These are phyloP conservation scores for Cercospora nicotianae DNA, from an alignment of 2,329 filamentous ascomycete genomes.

Conservation along the genomic window DNA sequence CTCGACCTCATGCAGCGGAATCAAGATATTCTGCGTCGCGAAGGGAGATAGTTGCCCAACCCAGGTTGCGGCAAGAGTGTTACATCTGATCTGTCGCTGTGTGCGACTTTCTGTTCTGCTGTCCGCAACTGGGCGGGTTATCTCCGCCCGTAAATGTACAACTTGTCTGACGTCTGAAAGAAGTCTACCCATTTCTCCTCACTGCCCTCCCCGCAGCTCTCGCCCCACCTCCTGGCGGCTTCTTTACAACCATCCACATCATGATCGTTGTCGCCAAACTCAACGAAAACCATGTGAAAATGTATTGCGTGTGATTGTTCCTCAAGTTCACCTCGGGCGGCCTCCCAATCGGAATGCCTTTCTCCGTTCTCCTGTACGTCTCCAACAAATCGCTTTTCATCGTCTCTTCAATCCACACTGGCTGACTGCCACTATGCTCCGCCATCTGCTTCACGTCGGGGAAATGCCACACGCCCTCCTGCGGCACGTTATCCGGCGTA, in stretches of 20 bases:
- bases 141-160: neutral
- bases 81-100: no score
- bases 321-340: conserved; percentile 85
- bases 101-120: no score
- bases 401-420: conserved; percentile 94
- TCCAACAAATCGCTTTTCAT: conserved; percentile 82
- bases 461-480: conserved; percentile 87
- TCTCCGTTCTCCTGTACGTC: conserved; percentile 71
- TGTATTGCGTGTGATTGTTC: conserved; percentile 98
- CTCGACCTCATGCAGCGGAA: no score
- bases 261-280: conserved; percentile 80
- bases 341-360: conserved; percentile 86
- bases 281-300: conserved; percentile 96
- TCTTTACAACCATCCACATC: conserved; percentile 93
- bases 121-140: no score
- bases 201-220: conserved; percentile 10
- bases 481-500: conserved; percentile 84
- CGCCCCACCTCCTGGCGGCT: conserved; percentile 58
- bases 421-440: conserved; percentile 72
- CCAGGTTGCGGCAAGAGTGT: no score
- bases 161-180: neutral
- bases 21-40: no score
- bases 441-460: conserved; percentile 95
- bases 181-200: conserved; percentile 6
- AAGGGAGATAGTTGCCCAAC: no score